Evolutionary conservation across 2,329 filamentous ascomycete genomes (phyloP).

Genomic region (Lojkania enalia): DNA sequence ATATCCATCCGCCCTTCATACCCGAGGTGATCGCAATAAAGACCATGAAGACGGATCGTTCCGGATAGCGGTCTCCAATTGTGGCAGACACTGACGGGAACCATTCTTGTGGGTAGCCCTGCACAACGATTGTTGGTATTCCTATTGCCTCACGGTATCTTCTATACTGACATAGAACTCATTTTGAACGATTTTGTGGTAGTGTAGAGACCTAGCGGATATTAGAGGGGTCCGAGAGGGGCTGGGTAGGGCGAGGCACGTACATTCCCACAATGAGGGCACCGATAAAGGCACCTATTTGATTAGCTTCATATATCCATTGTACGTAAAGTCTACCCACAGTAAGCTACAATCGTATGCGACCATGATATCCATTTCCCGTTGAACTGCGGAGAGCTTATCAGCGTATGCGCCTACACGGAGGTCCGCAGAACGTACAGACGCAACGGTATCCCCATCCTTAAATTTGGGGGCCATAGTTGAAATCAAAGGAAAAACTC

Average conservation of each 20-base stretch:
- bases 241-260: slow-evolving; percentile 8
- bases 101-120: slow-evolving; percentile 77
- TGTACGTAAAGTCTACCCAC: slow-evolving; percentile 54
- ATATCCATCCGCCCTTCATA: slow-evolving; percentile 42
- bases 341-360: slow-evolving; percentile 83
- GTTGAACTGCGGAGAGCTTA: slow-evolving; percentile 61
- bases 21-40: slow-evolving; percentile 96
- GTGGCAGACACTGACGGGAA: slow-evolving; percentile 95
- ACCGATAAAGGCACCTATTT: slow-evolving; percentile 77
- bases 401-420: slow-evolving; percentile 19
- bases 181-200: slow-evolving; percentile 96
- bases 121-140: slow-evolving; percentile 18
- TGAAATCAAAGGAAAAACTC: slow-evolving; percentile 8
- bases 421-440: slow-evolving; percentile 47
- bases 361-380: slow-evolving; percentile 89
- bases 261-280: slow-evolving; percentile 75
- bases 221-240: slow-evolving; percentile 25
- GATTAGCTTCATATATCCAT: slow-evolving; percentile 14
- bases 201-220: slow-evolving; percentile 70
- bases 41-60: slow-evolving; percentile 94
- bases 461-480: slow-evolving; percentile 64
- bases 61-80: slow-evolving; percentile 95
- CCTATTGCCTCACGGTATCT: too few species aligned
- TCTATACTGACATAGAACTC: slow-evolving; percentile 70
- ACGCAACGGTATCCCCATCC: slow-evolving; percentile 64